Conservation (phyloP, 2,329 filamentous ascomycete species). For the Teratosphaeria viscida region DNA sequence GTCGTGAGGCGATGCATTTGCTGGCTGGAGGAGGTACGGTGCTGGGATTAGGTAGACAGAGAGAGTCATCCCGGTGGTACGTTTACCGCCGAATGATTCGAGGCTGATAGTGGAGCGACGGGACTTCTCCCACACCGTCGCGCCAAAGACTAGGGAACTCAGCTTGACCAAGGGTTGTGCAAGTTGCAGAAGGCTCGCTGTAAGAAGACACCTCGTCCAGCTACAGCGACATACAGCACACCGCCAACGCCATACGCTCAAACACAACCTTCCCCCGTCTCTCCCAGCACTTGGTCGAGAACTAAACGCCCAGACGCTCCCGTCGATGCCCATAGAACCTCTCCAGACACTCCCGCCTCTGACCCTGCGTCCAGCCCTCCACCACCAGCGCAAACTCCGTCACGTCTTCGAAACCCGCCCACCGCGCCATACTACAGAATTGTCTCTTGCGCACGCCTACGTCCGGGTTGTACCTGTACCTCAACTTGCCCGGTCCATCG, state of each 20-base stretch:
- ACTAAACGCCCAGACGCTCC: conserved; percentile 13
- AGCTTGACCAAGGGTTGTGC: too few species aligned
- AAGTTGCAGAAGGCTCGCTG: too few species aligned
- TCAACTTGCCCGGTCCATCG: conserved; percentile 27
- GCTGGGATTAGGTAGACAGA: too few species aligned
- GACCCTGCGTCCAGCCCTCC: conserved; percentile 78
- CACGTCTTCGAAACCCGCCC: conserved; percentile 64
- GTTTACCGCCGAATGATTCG: too few species aligned
- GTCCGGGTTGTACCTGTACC: conserved; percentile 61
- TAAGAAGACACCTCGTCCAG: too few species aligned
- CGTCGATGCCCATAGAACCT: conserved; percentile 65
- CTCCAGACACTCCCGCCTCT: conserved; percentile 68
- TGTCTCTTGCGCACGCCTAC: conserved; percentile 65
- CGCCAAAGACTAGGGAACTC: too few species aligned
- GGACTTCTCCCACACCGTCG: too few species aligned
- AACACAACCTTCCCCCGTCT: neutral
- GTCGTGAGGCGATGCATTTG: too few species aligned
- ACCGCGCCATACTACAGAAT: conserved; percentile 80
- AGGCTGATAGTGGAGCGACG: too few species aligned
- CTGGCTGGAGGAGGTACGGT: too few species aligned
- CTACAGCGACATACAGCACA: neutral
- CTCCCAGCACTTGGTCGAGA: conserved; percentile 8
- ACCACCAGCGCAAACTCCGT: conserved; percentile 84
- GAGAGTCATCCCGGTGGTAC: too few species aligned
- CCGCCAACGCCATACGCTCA: neutral